Evolutionary conservation across 257 asterid species (phyloP), one percentile per base, ranked within the genome.

Genomic region (Nicotiana paniculata): DNA sequence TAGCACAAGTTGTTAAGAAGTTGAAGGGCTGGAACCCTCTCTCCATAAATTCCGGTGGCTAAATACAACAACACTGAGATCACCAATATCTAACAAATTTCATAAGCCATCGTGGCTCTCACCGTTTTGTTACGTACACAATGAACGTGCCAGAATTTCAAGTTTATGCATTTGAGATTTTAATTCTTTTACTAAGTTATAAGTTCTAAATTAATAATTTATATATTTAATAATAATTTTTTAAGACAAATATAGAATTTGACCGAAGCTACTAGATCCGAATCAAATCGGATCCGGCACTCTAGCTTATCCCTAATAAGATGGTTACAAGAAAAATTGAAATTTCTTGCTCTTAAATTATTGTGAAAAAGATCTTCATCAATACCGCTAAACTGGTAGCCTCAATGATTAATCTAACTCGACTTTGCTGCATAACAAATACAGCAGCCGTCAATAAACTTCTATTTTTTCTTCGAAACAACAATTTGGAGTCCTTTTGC

Each of bases 11-110:
- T 72, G 59, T 11, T 58, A 24, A 72, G n/a, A 9, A 1, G 30
- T 61, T 59, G 13, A 21, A 21, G 30, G 39, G 1, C 4, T 70
- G 58, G 35, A 39, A n/a, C 57, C 24, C 78, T 21, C 24, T 24
- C 79, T 72, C 61, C 79, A 72, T 72, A 13, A 72, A 46, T 72
- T 72, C 9, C 48, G 24, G 24, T 70, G n/a, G n/a, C 12, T 30
- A 12, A 0, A 4, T 13, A 21, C 24, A 21, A 70, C 2, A 21
- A 72, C 17, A 43, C 10, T 46, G 48, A 72, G 39, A 39, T 46
- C 79, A 72, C 9, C 17, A 72, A 24, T 21, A 28, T 33, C n/a
- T 24, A 43, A 24, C 35, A 46, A 72, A 46, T 21, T 21, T 21
- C 35, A 43, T n/a, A 10, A 43, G 32, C 37, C 4, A 46, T 24